Evolutionary conservation across 257 asterid genomes (phyloP).

Genomic region (Solanum neorickii): DNA sequence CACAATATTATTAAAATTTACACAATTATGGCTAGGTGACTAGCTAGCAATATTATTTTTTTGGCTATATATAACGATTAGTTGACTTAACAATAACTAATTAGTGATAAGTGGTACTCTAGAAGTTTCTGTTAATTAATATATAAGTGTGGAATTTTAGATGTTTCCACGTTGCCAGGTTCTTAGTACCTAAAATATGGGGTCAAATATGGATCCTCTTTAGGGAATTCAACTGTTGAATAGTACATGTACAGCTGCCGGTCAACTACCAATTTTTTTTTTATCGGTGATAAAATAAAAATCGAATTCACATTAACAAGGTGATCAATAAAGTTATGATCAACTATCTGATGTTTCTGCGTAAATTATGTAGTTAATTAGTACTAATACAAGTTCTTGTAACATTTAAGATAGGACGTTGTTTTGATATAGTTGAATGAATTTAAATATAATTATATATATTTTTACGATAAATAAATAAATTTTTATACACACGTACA

Average conservation of each 20-base stretch:
- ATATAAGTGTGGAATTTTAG: not conserved
- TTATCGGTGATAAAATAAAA: too few species aligned
- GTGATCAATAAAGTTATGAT: not conserved
- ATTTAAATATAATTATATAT: too few species aligned
- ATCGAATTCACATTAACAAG: not conserved
- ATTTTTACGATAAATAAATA: too few species aligned
- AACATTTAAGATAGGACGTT: too few species aligned
- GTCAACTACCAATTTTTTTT: not conserved
- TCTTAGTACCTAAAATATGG: not conserved
- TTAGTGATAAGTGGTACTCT: not conserved
- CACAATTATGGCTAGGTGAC: not conserved
- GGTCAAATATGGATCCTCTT: not conserved
- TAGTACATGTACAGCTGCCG: not conserved
- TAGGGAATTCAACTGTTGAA: not conserved
- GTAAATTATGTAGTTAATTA: not conserved
- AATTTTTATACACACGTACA: not conserved
- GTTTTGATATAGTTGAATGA: too few species aligned
- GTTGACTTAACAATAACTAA: not conserved
- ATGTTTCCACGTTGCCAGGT: not conserved
- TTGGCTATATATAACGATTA: not conserved
- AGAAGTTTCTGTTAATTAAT: not conserved
- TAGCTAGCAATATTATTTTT: not conserved
- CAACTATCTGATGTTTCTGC: not conserved
- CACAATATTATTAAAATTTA: not conserved
- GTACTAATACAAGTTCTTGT: not conserved